Conservation (phyloP, 768 basidiomycete species). For the Rhodotorula toruloides region DNA sequence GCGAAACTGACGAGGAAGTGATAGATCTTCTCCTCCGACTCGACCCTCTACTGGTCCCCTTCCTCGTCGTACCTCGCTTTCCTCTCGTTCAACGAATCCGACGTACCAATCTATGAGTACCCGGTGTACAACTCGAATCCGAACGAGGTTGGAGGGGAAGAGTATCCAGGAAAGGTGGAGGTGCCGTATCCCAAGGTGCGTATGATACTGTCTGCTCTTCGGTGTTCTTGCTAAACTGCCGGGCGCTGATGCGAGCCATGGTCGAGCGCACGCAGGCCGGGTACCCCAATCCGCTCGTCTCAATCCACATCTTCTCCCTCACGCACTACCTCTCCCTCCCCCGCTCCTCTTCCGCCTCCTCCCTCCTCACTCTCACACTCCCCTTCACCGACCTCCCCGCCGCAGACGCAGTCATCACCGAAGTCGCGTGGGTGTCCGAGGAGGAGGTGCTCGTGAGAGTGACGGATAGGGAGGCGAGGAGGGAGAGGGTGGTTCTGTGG, state of each 20-base stretch:
- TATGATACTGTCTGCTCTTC: not conserved
- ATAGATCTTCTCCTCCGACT: constrained; percentile 50
- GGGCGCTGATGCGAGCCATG: not conserved
- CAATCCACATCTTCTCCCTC: constrained; percentile 76
- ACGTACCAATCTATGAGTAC: constrained; percentile 77
- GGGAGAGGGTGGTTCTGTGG: constrained; percentile 75
- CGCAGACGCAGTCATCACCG: constrained; percentile 65
- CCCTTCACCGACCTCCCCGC: constrained; percentile 14
- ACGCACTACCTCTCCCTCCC: constrained; percentile 51
- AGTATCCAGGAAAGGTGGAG: constrained; percentile 44
- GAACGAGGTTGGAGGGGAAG: constrained; percentile 18
- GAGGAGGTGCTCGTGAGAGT: constrained; percentile 73
- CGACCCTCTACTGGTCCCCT: constrained; percentile 88
- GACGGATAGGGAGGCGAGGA: constrained; percentile 73
- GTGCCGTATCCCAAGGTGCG: constrained; percentile 70
- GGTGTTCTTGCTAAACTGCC: rapidly evolving
- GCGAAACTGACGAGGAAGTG: too few species aligned
- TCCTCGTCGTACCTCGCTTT: constrained; percentile 67
- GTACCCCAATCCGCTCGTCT: constrained; percentile 72
- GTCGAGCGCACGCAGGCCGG: constrained; percentile 24
- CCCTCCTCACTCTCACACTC: constrained; percentile 48
- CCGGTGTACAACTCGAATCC: constrained; percentile 60
- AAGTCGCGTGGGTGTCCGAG: constrained; percentile 82
- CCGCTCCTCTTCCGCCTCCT: constrained; percentile 36
- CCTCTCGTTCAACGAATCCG: constrained; percentile 79